Percentiles rank a stretch among this genome's conserved stretches.
phyloP scores from a whole-genome alignment of 192 early-diverging fungal genomes.

The Coemansia sp. region DNA sequence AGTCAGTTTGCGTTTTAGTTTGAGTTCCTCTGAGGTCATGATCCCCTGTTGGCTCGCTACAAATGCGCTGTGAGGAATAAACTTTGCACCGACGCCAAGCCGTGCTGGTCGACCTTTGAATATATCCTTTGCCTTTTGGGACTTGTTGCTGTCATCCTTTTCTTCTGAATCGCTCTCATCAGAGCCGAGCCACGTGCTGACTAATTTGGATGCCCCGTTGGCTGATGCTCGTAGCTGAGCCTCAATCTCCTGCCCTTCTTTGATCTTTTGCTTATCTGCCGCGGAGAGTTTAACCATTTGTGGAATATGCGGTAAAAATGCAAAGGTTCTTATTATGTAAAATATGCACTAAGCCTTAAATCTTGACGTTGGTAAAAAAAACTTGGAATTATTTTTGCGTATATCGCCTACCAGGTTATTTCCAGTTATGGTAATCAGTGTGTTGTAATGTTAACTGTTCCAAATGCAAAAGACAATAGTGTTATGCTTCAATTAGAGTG shows the following conservation, averaged over 20 bases:
- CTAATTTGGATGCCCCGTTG: slow-evolving; percentile 36
- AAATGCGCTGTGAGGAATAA: slow-evolving; percentile 44
- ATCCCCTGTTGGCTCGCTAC: slow-evolving; percentile 8
- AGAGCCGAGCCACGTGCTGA: slow-evolving; percentile 26
- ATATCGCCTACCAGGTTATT: too few relatives aligned
- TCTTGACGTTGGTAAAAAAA: neutral
- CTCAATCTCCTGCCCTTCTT: slow-evolving; percentile 44
- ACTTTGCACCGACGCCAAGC: slow-evolving; percentile 46
- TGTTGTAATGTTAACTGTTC: too few relatives aligned
- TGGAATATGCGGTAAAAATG: neutral
- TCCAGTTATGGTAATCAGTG: too few relatives aligned
- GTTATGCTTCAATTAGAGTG: too few relatives aligned
- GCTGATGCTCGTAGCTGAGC: slow-evolving; percentile 46
- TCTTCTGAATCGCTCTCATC: slow-evolving; percentile 8
- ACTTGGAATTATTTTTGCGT: neutral
- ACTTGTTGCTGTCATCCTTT: neutral
- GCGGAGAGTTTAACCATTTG: slow-evolving; percentile 27
- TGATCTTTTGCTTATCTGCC: slow-evolving; percentile 29
- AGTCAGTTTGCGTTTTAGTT: too few relatives aligned
- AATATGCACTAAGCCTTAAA: neutral
- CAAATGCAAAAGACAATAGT: too few relatives aligned
- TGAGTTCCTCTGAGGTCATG: slow-evolving; percentile 25
- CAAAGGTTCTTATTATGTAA: neutral
- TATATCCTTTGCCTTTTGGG: slow-evolving; percentile 29
- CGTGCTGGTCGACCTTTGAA: slow-evolving; percentile 45